A percentile compares a stretch with the other conserved stretches of the same genome.
phyloP scores from a whole-genome alignment of 2,329 filamentous ascomycete species.

The Macroventuria anomochaeta region DNA sequence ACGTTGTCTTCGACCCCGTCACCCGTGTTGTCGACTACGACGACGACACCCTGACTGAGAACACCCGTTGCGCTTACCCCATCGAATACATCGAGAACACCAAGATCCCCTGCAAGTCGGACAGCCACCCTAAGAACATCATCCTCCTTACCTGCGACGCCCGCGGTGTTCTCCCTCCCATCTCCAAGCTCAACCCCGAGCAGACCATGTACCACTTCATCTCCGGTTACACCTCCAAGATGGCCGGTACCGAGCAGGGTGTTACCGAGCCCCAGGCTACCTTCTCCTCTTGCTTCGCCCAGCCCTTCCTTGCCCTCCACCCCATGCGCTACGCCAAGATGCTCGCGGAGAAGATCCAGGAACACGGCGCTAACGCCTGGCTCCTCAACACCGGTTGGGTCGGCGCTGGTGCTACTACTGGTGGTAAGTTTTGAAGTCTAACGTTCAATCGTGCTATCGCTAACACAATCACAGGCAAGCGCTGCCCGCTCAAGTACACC shows the following conservation, averaged over 20 bases:
- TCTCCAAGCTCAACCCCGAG: conserved; percentile 91
- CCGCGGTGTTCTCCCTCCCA: conserved; percentile 93
- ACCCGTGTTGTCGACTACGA: conserved; percentile 95
- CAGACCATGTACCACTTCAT: conserved; percentile 99
- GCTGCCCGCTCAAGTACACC: conserved; percentile 98
- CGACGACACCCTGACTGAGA: conserved; percentile 92
- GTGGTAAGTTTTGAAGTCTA: conserved; percentile 93
- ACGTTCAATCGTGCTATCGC: conserved; percentile 99
- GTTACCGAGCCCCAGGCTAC: conserved; percentile 97
- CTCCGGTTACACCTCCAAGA: conserved; percentile 99
- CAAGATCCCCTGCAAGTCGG: conserved; percentile 93
- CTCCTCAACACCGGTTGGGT: conserved; percentile 98
- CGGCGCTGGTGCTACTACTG: conserved; percentile 86
- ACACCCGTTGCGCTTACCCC: conserved; percentile 97
- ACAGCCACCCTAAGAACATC: conserved; percentile 93
- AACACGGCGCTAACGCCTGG: conserved; percentile 97
- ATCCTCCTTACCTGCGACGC: conserved; percentile 98
- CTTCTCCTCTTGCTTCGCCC: conserved; percentile 98
- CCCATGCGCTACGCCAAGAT: conserved; percentile 99
- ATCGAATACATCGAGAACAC: conserved; percentile 99
- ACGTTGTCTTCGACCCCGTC: conserved; percentile 93
- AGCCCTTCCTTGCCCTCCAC: conserved; percentile 98
- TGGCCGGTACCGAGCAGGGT: conserved; percentile 98
- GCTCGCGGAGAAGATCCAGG: conserved; percentile 96
- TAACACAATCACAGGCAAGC: conserved; percentile 90